phyloP scores from a whole-genome alignment of 306 rosid species.

The Vicia faba region DNA sequence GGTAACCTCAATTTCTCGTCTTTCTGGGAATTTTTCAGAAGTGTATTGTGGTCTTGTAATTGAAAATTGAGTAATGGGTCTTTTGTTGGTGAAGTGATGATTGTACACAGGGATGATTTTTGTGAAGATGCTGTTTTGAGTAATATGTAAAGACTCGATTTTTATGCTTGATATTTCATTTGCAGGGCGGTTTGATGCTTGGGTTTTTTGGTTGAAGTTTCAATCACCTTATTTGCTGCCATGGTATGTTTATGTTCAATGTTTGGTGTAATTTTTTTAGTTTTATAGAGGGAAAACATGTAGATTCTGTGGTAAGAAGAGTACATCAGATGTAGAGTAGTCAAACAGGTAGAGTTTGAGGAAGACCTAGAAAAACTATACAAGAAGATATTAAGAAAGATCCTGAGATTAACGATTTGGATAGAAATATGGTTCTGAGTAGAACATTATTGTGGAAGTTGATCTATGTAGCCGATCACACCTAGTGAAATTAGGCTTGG shows the following conservation, averaged over 20 bases:
- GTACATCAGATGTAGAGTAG: too few relatives aligned
- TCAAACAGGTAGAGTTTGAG: too few relatives aligned
- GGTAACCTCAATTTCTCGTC: constrained; percentile 21
- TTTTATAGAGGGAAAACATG: too few relatives aligned
- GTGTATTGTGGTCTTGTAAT: not conserved
- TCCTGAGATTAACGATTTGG: too few relatives aligned
- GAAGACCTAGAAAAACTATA: too few relatives aligned
- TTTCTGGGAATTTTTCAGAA: not conserved
- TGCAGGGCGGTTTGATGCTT: constrained; percentile 41
- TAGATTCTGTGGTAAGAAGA: too few relatives aligned
- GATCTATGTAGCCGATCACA: too few relatives aligned
- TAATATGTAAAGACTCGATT: not conserved
- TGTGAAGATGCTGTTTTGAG: constrained; percentile 11
- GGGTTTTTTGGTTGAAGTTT: constrained; percentile 26
- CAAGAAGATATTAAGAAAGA: too few relatives aligned
- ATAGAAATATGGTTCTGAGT: too few relatives aligned
- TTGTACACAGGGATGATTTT: not conserved
- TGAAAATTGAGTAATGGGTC: not conserved
- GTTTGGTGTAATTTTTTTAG: not conserved
- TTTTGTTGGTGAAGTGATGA: not conserved
- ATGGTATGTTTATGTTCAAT: constrained; percentile 46
- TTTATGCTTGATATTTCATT: constrained; percentile 3
- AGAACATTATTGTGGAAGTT: too few relatives aligned
- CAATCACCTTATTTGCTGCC: constrained; percentile 9
- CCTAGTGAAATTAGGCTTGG: too few relatives aligned